Conservation (phyloP, 2,329 filamentous ascomycete genomes). For the Ilyonectria robusta region DNA sequence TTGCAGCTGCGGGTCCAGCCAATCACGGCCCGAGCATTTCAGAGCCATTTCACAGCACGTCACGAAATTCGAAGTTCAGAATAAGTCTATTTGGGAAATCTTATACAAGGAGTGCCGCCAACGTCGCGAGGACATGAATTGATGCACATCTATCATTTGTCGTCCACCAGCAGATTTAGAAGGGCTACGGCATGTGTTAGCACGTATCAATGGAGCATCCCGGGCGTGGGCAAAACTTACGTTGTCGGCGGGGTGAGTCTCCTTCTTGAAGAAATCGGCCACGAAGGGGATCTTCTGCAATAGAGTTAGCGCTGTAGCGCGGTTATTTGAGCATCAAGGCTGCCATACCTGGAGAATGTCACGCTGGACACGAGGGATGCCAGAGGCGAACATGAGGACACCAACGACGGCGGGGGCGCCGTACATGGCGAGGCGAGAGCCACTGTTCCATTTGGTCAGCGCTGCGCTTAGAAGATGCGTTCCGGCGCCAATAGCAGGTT, state of each 20-base stretch:
- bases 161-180: constrained; percentile 54
- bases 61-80: constrained; percentile 40
- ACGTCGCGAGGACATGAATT: constrained; percentile 42
- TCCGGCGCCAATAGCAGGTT: background rate
- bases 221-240: constrained; percentile 59
- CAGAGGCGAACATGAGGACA: constrained; percentile 73
- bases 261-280: constrained; percentile 65
- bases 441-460: constrained; percentile 56
- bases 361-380: constrained; percentile 71
- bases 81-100: constrained; percentile 56
- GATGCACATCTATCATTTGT: constrained; percentile 48
- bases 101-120: constrained; percentile 55
- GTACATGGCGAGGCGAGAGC: constrained; percentile 66
- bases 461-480: background rate
- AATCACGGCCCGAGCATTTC: constrained; percentile 47
- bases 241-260: constrained; percentile 73
- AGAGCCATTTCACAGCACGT: constrained; percentile 48
- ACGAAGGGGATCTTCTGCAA: constrained; percentile 69
- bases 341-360: constrained; percentile 70
- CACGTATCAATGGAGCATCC: background rate
- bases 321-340: background rate
- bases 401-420: constrained; percentile 71
- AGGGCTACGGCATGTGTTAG: constrained; percentile 54
- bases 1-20: constrained; percentile 17
- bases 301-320: constrained; percentile 40